A percentile compares a stretch with the other conserved stretches of the same genome.
These are phyloP conservation scores for Inonotus hispidus DNA, from an alignment of 1,284 basidiomycete species.

Conservation along the genomic window DNA sequence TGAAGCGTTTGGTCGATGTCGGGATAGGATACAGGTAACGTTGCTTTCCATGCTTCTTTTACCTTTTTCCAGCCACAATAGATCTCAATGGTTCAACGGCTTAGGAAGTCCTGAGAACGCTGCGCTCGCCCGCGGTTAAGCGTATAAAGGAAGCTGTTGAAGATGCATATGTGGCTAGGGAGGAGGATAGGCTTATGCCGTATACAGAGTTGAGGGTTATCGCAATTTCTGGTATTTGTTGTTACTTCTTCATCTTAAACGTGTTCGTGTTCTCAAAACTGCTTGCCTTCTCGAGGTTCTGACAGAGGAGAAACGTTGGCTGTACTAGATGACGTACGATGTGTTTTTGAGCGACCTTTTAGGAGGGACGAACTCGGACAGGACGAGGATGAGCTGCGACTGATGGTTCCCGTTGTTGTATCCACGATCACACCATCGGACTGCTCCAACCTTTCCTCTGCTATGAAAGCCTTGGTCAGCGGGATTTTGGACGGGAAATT, in stretches of 20 bases:
- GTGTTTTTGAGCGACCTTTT: background rate
- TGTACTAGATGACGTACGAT: slow-evolving; percentile 10
- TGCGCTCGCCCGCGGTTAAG: slow-evolving; percentile 41
- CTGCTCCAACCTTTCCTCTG: slow-evolving; percentile 44
- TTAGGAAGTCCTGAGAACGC: slow-evolving; percentile 38
- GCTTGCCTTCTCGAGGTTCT: slow-evolving; percentile 20
- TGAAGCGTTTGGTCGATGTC: slow-evolving; percentile 44
- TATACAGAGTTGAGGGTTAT: slow-evolving; percentile 47
- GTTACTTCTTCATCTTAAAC: background rate
- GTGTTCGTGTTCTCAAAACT: slow-evolving; percentile 7
- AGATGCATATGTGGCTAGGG: slow-evolving; percentile 37
- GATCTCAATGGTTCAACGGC: background rate
- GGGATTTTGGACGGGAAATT: slow-evolving; percentile 49
- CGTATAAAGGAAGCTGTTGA: slow-evolving; percentile 37
- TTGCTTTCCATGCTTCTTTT: slow-evolving; percentile 9
- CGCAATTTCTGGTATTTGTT: slow-evolving; percentile 44
- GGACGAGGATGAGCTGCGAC: slow-evolving; percentile 19
- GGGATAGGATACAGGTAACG: slow-evolving; percentile 42
- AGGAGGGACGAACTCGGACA: background rate
- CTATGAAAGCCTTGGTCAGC: slow-evolving; percentile 52
- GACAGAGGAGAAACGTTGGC: slow-evolving; percentile 15
- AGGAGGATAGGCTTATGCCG: slow-evolving; percentile 34
- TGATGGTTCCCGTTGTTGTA: slow-evolving; percentile 26
- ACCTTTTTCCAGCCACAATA: background rate
- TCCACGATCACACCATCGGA: slow-evolving; percentile 54